Evolutionary conservation across 1,284 basidiomycete genomes (phyloP), one percentile per base, ranked within the genome.

Genomic region (Moesziomyces antarcticus): DNA sequence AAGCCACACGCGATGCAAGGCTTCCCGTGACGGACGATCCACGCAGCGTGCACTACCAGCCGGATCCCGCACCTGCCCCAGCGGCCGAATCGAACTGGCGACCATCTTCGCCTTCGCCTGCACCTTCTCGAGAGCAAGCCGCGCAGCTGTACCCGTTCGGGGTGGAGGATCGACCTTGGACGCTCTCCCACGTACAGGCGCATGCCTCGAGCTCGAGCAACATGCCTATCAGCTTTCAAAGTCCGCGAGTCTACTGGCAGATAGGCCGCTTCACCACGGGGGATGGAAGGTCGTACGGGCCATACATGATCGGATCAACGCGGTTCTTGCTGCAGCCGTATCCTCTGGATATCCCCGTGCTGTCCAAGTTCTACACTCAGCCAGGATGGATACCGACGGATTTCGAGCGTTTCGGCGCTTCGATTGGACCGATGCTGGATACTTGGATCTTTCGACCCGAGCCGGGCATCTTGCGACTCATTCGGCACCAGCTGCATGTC

Each of bases 391-490:
- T 11, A 3, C 50, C 56, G 4, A 18, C 14, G 2, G 24, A 42
- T 13, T 59, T 47, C n/a, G 50, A 51, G n/a, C 14, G 8, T 0
- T 27, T 25, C 5, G 3, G 8, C 22, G 44, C 1, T 9, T 2
- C 6, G 1, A 7, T 10, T 3, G 8, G 7, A n/a, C 1, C 1
- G 0, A 21, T 21, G 18, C 14, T 18, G 20, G 21, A 25, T 9
- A 1, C 3, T 4, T 7, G 41, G n/a, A 27, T 54, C 22, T 61
- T 16, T 25, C 51, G 58, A 13, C 58, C 58, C 3, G 30, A 54
- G 1, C 58, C 58, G n/a, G 18, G 44, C 0, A 22, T 54, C 4
- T 22, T 61, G 21, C 11, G 10, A 2, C 16, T n/a, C 0, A 21
- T 57, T 11, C 42, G 20, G 5, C 14, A 25, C 5, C 18, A 9